Percentiles rank a stretch among this genome's conserved stretches.
Conservation (phyloP, 768 basidiomycete species). For the Pleurotus djamor region DNA sequence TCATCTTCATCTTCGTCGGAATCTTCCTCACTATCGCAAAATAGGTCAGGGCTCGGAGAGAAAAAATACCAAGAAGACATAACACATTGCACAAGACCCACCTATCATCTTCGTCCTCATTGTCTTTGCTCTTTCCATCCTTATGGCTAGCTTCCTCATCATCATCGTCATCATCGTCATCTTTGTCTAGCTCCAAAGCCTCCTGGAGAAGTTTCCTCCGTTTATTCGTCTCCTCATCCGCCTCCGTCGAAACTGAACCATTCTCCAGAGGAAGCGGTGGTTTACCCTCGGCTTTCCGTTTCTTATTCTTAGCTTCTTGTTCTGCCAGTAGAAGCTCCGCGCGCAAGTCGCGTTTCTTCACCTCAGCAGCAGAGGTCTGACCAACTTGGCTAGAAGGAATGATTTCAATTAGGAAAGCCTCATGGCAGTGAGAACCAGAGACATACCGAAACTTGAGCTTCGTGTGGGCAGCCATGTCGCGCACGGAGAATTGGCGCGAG, state of each 20-base stretch:
- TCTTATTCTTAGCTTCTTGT: constrained; percentile 84
- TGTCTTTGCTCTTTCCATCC: constrained; percentile 31
- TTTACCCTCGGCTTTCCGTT: constrained; percentile 86
- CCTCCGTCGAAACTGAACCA: constrained; percentile 18
- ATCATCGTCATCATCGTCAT: constrained; percentile 79
- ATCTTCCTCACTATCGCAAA: constrained; percentile 42
- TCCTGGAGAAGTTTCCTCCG: constrained; percentile 87
- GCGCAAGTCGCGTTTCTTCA: constrained; percentile 76
- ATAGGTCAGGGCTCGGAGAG: background rate
- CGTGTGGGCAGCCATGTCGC: constrained; percentile 93
- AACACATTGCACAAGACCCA: constrained; percentile 12
- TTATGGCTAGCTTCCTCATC: constrained; percentile 26
- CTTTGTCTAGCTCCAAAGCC: constrained; percentile 84
- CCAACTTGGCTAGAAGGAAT: constrained; percentile 68
- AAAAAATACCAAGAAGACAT: background rate
- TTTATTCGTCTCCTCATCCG: constrained; percentile 70
- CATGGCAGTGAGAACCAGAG: background rate
- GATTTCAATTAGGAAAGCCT: background rate
- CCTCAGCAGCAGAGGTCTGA: constrained; percentile 79
- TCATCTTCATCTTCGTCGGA: constrained; percentile 79
- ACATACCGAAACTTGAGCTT: constrained; percentile 95
- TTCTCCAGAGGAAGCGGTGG: constrained; percentile 45
- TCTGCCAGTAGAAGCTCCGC: constrained; percentile 85
- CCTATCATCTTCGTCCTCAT: constrained; percentile 50
- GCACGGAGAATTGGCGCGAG: constrained; percentile 88